Evolutionary conservation across 75 land plant genomes (phyloP).

Genomic region (Pinus taeda): DNA sequence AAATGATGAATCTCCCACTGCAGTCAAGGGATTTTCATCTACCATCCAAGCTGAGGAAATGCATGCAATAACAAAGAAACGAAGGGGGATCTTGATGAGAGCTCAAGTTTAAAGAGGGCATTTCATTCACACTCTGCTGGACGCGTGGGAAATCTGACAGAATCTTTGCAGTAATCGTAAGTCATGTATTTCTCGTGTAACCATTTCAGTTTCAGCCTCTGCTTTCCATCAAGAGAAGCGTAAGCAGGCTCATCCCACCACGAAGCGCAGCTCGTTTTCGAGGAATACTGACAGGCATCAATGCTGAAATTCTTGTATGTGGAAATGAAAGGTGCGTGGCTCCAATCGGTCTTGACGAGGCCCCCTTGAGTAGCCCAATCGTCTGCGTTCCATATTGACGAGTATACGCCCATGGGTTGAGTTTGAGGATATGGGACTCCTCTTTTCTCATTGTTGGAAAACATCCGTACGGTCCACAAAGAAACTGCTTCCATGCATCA

Average conservation of each 20-base stretch:
- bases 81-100: too few relatives aligned
- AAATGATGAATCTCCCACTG: too few relatives aligned
- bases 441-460: constrained; percentile 19
- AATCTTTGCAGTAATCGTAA: constrained; percentile 63
- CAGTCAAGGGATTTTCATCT: too few relatives aligned
- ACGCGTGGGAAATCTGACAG: constrained; percentile 10
- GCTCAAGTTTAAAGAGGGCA: too few relatives aligned
- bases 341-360: constrained; percentile 56
- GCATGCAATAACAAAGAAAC: too few relatives aligned
- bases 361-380: constrained; percentile 70
- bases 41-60: too few relatives aligned
- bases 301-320: constrained; percentile 23
- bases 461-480: constrained; percentile 48
- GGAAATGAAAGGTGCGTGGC: constrained; percentile 37
- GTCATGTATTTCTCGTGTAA: constrained; percentile 20
- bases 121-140: constrained; percentile 32
- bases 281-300: constrained; percentile 37
- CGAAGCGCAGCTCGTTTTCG: background rate
- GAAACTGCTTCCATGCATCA: constrained; percentile 23
- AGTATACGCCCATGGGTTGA: constrained; percentile 47
- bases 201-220: background rate
- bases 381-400: constrained; percentile 64
- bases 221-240: background rate
- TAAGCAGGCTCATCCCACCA: constrained; percentile 30
- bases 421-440: constrained; percentile 28